A percentile compares a stretch with the other conserved stretches of the same genome.
phyloP scores from a whole-genome alignment of 1,284 basidiomycete genomes.

The Athelia sp. region DNA sequence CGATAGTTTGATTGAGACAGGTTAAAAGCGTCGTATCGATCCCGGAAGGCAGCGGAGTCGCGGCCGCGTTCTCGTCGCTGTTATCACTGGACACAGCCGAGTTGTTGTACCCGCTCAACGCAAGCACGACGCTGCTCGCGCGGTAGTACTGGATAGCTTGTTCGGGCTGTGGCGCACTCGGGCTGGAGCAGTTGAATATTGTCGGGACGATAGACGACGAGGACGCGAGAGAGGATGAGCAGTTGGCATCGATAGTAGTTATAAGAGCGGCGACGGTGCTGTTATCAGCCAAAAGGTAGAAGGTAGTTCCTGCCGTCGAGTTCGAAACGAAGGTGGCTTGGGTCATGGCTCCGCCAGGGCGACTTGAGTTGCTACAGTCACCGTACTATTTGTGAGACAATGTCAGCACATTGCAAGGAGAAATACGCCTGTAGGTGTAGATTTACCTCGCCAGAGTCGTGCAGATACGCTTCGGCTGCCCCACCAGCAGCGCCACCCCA shows the following conservation, averaged over 20 bases:
- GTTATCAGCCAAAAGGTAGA: constrained; percentile 56
- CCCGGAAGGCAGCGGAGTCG: constrained; percentile 40
- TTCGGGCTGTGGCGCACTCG: constrained; percentile 39
- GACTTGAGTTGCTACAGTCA: constrained; percentile 40
- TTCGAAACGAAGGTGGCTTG: constrained; percentile 46
- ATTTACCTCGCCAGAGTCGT: constrained; percentile 30
- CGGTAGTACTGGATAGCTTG: constrained; percentile 57
- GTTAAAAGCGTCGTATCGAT: constrained; percentile 42
- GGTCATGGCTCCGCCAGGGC: constrained; percentile 54
- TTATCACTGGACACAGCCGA: constrained; percentile 33
- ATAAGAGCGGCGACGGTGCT: constrained; percentile 48
- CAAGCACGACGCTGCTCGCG: constrained; percentile 47
- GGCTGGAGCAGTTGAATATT: constrained; percentile 25
- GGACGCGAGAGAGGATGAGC: constrained; percentile 29
- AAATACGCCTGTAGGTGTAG: not conserved
- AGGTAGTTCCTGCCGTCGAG: constrained; percentile 37
- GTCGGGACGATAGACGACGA: constrained; percentile 20
- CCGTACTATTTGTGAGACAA: constrained; percentile 43
- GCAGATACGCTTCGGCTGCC: constrained; percentile 35
- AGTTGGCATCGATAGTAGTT: constrained; percentile 38
- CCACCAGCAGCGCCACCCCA: constrained; percentile 38
- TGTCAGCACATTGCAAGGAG: constrained; percentile 1
- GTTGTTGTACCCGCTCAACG: constrained; percentile 64
- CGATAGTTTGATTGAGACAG: constrained; percentile 58
- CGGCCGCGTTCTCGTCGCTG: constrained; percentile 33